Percentiles rank a stretch among this genome's conserved stretches.
Conservation (phyloP, 192 early-diverging fungal genomes). For the Phlyctochytrium bullatum region DNA sequence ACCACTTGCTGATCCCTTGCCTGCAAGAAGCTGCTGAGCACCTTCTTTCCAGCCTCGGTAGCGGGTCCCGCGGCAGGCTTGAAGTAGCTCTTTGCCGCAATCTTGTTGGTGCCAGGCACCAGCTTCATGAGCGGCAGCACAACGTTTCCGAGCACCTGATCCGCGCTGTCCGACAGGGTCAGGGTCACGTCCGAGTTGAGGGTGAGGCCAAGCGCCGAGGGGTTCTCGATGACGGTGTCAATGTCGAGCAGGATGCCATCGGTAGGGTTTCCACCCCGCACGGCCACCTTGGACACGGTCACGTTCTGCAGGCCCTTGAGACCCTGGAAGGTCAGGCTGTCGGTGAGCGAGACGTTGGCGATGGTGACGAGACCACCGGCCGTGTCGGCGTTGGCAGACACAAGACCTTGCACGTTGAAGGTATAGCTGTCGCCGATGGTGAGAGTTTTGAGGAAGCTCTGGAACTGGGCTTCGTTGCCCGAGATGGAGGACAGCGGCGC, state of each 20-base stretch:
- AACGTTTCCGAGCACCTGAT: neutral
- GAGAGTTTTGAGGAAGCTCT: conserved; percentile 7
- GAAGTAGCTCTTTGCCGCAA: neutral
- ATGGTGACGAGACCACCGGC: neutral
- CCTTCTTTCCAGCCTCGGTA: neutral
- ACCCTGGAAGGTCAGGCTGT: neutral
- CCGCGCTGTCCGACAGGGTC: neutral
- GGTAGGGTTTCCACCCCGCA: neutral
- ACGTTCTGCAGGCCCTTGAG: neutral
- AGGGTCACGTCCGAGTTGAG: neutral
- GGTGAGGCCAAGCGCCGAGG: neutral
- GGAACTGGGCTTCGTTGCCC: conserved; percentile 15
- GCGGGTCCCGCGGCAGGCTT: conserved; percentile 1
- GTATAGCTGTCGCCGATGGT: neutral
- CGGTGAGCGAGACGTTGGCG: neutral
- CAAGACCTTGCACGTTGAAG: conserved; percentile 8
- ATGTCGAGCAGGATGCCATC: neutral
- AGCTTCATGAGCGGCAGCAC: neutral
- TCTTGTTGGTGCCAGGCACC: neutral
- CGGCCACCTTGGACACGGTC: neutral
- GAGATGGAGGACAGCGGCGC: conserved; percentile 6
- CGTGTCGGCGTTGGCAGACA: neutral
- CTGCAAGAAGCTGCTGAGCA: neutral
- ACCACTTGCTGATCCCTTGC: neutral
- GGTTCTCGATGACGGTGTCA: neutral